Evolutionary conservation across 2,329 filamentous ascomycete species (phyloP), one percentile per base, ranked within the genome.

Genomic region (Colletotrichum sp.): DNA sequence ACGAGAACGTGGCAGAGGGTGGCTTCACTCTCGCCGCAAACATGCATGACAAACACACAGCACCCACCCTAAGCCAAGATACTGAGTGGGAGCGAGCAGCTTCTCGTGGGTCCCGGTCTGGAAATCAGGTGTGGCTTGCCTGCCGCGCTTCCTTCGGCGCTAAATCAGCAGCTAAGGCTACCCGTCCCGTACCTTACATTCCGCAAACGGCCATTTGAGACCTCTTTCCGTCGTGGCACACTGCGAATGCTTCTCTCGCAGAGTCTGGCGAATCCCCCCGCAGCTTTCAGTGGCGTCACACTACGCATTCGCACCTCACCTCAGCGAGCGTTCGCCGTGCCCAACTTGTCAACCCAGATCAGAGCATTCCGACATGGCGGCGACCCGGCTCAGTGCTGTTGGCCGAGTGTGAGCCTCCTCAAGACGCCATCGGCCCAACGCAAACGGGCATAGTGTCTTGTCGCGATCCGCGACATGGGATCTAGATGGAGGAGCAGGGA

Each of bases 51-150:
- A 30, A 55, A 59, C 44, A 59, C 52, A 59, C 39, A 55, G 27
- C 27, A 27, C 39, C 19, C n/a, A 27, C 39, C 39, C 19, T 6
- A 48, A n/a, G 25, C 22, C 30, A 52, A 61, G 44, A 19, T 19
- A 52, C 22, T 52, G 34, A 36, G 34, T 27, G 28, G 27, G 64
- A 61, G 55, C 34, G 16, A 48, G 61, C 34, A 64, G 59, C 36
- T 67, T 39, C 44, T 55, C 59, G 36, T 52, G 66, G 27, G 19
- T 28, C 70, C 34, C 59, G 28, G 74, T 74, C 64, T 73, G 59
- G n/a, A 39, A 65, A 66, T 74, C 74, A 76, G 74, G 70, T 69
- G 74, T 76, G 74, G 74, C 74, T 76, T 74, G 64, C 25, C 34
- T 74, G 55, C 59, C 70, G 64, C 27, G 64, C 70, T 48, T 65